These are phyloP conservation scores for Parachaetomium inaequale DNA, from an alignment of 495 filamentous ascomycete species.

Conservation along the genomic window DNA sequence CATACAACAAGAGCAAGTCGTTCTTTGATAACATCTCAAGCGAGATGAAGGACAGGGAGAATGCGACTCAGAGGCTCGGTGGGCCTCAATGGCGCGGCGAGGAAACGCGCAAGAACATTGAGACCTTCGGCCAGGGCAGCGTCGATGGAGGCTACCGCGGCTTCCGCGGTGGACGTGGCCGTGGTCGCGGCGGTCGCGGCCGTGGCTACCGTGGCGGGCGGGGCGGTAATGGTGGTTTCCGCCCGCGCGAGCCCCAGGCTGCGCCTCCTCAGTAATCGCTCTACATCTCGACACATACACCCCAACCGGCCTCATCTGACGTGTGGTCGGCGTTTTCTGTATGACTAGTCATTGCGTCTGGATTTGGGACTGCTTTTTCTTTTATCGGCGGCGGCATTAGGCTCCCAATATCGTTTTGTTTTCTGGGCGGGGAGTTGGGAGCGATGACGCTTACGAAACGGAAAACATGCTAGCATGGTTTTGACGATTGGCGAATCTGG, in stretches of 20 bases:
- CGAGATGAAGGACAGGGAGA: constrained; percentile 86
- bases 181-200: constrained; percentile 50
- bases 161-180: constrained; percentile 66
- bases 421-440: constrained; percentile 6
- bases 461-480: constrained; percentile 2
- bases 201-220: constrained; percentile 50
- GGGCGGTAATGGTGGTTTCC: constrained; percentile 36
- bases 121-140: constrained; percentile 97
- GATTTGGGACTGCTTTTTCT: constrained; percentile 16
- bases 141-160: constrained; percentile 82
- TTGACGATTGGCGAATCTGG: constrained; percentile 6
- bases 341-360: constrained; percentile 21
- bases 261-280: constrained; percentile 28
- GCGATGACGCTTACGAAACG: constrained; percentile 8
- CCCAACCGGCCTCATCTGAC: constrained; percentile 5
- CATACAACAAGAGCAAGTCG: constrained; percentile 78
- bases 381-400: constrained; percentile 10
- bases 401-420: constrained; percentile 1
- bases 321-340: constrained; percentile 12
- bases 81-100: constrained; percentile 91
- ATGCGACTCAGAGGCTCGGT: constrained; percentile 57
- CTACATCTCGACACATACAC: background rate
- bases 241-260: constrained; percentile 22
- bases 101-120: constrained; percentile 91
- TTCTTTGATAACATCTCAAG: constrained; percentile 99